Percentiles rank a stretch among this genome's conserved stretches.
phyloP scores from a whole-genome alignment of 2,329 filamentous ascomycete genomes.

The Byssoonygena ceratinophila region DNA sequence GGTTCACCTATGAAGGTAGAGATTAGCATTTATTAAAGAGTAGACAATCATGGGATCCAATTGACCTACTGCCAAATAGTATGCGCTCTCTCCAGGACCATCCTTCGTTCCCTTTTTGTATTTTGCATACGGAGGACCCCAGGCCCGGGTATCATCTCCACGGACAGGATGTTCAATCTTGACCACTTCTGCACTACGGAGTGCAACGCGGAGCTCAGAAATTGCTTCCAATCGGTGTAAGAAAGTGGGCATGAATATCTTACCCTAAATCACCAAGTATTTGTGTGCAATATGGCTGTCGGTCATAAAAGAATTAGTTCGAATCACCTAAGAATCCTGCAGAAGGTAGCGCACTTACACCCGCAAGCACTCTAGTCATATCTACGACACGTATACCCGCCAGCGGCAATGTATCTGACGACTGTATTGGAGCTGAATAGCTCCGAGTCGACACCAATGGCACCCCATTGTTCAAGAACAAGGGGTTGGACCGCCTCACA shows the following conservation, averaged over 20 bases:
- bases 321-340: conserved; percentile 1
- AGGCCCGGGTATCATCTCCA: conserved; percentile 88
- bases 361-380: conserved; percentile 91
- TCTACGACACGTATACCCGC: conserved; percentile 83
- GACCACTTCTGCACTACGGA: conserved; percentile 75
- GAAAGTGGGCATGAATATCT: conserved; percentile 9
- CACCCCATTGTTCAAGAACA: conserved; percentile 21
- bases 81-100: conserved; percentile 80
- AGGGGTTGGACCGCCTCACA: neutral
- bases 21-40: neutral
- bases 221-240: neutral
- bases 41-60: neutral
- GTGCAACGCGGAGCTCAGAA: conserved; percentile 11
- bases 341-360: conserved; percentile 49
- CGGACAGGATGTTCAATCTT: conserved; percentile 89
- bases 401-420: conserved; percentile 53
- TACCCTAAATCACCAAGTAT: conserved; percentile 92
- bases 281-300: conserved; percentile 89
- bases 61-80: conserved; percentile 68
- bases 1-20: conserved; percentile 59
- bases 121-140: conserved; percentile 86
- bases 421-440: conserved; percentile 35
- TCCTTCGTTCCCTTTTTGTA: conserved; percentile 52
- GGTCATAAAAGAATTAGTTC: conserved; percentile 14
- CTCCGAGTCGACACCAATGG: conserved; percentile 23